These are phyloP conservation scores for Zymoseptoria tritici DNA, from an alignment of 2,329 filamentous ascomycete species.

Conservation along the genomic window DNA sequence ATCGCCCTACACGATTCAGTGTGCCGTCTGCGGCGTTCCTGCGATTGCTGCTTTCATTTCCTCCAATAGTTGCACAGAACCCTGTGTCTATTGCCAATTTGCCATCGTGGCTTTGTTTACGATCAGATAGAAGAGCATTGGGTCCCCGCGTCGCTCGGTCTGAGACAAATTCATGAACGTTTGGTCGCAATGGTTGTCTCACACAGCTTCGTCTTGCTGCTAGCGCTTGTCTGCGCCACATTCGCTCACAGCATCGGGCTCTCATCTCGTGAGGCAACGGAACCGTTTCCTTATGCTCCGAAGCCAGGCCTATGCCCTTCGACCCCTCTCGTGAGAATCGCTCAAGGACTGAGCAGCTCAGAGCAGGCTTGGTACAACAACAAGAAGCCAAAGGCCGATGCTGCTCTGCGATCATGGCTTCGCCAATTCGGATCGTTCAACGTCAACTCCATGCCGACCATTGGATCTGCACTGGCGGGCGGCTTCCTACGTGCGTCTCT, in stretches of 20 bases:
- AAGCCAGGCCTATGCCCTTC: neutral
- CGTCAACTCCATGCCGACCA: conserved; percentile 29
- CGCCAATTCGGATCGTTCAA: conserved; percentile 27
- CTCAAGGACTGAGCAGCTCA: neutral
- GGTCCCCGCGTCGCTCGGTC: too few species aligned
- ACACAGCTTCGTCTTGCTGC: neutral
- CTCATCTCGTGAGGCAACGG: neutral
- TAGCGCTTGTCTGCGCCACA: neutral
- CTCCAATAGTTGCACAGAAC: neutral
- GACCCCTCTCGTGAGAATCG: neutral
- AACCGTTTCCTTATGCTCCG: neutral
- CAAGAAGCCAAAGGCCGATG: conserved; percentile 30
- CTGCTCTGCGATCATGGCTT: conserved; percentile 32
- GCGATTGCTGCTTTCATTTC: neutral
- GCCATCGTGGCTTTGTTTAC: neutral
- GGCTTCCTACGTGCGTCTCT: conserved; percentile 35
- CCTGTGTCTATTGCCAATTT: neutral
- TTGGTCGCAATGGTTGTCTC: neutral
- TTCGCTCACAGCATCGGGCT: neutral
- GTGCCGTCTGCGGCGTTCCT: neutral
- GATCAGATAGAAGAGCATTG: neutral
- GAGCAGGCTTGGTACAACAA: neutral
- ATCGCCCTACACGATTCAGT: neutral
- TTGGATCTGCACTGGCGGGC: conserved; percentile 36
- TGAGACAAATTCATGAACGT: neutral